These are phyloP conservation scores for Monoraphidium neglectum DNA, from an alignment of 139 green algal genomes.

Conservation along the genomic window DNA sequence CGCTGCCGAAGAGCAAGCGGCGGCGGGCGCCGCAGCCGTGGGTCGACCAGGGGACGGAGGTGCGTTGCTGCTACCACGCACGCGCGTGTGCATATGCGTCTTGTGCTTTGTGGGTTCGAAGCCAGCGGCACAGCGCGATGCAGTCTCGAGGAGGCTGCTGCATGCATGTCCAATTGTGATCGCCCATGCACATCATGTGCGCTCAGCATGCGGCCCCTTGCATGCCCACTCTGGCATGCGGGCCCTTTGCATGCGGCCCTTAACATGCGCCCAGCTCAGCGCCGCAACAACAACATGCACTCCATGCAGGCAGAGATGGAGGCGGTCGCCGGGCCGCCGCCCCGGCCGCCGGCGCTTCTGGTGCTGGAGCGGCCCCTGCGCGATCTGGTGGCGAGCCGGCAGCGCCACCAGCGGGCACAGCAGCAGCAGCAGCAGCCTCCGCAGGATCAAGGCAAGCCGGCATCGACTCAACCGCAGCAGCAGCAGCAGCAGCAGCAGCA, in stretches of 20 bases:
- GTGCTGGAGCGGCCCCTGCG: conserved; percentile 6
- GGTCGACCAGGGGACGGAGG: conserved; percentile 38
- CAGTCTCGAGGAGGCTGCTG: neutral
- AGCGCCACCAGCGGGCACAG: too few species aligned
- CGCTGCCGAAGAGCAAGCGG: conserved; percentile 21
- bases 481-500: neutral
- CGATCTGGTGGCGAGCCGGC: neutral
- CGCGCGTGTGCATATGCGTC: too few species aligned
- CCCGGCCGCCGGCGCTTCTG: neutral
- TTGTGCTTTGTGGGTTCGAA: too few species aligned
- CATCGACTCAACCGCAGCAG: too few species aligned
- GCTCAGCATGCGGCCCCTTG: neutral
- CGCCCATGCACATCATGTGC: too few species aligned
- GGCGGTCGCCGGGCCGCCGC: neutral
- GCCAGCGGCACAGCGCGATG: too few species aligned
- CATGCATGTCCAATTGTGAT: too few species aligned
- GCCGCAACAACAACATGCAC: neutral
- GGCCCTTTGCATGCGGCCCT: too few species aligned
- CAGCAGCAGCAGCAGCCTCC: too few species aligned
- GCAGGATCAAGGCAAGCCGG: neutral
- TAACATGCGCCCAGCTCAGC: neutral
- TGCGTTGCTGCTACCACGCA: too few species aligned
- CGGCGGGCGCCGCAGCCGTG: conserved; percentile 24
- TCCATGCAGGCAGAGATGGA: conserved; percentile 21
- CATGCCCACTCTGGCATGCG: neutral